These are phyloP conservation scores for Lactuca saligna DNA, from an alignment of 129 eudicot species.

Conservation along the genomic window DNA sequence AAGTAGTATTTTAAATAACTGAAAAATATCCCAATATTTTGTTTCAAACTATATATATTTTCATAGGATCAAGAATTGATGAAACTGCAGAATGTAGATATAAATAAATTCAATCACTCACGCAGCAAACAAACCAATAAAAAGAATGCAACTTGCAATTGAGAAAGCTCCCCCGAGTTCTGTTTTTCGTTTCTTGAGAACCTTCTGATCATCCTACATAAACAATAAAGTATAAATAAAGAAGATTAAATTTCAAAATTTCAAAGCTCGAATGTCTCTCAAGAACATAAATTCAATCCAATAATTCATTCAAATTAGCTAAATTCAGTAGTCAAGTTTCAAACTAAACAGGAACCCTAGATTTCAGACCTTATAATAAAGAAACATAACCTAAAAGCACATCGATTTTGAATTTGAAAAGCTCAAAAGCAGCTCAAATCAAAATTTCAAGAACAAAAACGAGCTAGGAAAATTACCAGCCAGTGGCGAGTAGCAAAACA, in stretches of 20 bases:
- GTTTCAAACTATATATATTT: neutral
- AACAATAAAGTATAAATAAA: conserved; percentile 1
- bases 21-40: neutral
- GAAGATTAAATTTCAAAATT: neutral
- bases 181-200: conserved; percentile 81
- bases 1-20: neutral
- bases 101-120: conserved; percentile 44
- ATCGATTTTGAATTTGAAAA: conserved; percentile 3
- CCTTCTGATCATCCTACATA: conserved; percentile 80
- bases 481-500: conserved; percentile 81
- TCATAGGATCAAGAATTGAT: conserved; percentile 8
- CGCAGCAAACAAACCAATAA: conserved; percentile 88
- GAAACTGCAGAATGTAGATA: conserved; percentile 15
- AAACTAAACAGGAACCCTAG: neutral
- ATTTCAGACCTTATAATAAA: neutral
- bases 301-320: conserved; percentile 3
- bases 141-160: conserved; percentile 92
- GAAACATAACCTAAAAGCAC: neutral
- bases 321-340: neutral
- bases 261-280: neutral
- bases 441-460: conserved; percentile 11
- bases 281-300: neutral
- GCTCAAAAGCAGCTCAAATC: conserved; percentile 16
- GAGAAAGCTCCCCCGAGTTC: conserved; percentile 97
- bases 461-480: conserved; percentile 47